These are phyloP conservation scores for Suhomyces wounanorum DNA, from an alignment of 1,139 yeast species.

Conservation along the genomic window DNA sequence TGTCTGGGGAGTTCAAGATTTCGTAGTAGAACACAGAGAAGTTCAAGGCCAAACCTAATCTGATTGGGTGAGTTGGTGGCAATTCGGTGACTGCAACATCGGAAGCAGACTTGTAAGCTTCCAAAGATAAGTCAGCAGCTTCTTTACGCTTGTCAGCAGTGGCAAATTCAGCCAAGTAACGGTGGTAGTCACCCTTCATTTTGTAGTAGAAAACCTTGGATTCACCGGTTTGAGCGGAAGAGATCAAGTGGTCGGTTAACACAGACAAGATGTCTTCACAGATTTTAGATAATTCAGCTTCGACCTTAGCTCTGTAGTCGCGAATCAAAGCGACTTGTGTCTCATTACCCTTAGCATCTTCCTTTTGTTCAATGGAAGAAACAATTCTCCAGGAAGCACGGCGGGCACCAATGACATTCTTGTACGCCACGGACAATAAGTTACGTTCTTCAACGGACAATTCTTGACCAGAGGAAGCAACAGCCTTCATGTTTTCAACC, in stretches of 20 bases:
- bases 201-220: constrained; percentile 97
- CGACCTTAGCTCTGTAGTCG: constrained; percentile 94
- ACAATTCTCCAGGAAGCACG: constrained; percentile 99
- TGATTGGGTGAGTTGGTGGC: constrained; percentile 98
- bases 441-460: constrained; percentile 97
- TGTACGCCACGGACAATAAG: constrained; percentile 94
- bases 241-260: constrained; percentile 84
- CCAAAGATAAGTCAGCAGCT: constrained; percentile 90
- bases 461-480: constrained; percentile 94
- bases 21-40: constrained; percentile 98
- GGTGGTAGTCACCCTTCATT: constrained; percentile 99
- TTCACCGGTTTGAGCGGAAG: constrained; percentile 95
- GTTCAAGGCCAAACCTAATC: constrained; percentile 96
- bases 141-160: constrained; percentile 87
- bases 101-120: constrained; percentile 92
- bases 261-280: constrained; percentile 93
- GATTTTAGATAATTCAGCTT: constrained; percentile 87
- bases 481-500: constrained; percentile 98
- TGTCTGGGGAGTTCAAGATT: constrained; percentile 95
- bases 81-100: constrained; percentile 96
- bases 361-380: constrained; percentile 96
- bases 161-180: constrained; percentile 97
- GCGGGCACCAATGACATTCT: constrained; percentile 98
- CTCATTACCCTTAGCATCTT: constrained; percentile 92
- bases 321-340: constrained; percentile 86